Evolutionary conservation across 2,329 filamentous ascomycete species (phyloP).

Genomic region (Xylaria sp.): DNA sequence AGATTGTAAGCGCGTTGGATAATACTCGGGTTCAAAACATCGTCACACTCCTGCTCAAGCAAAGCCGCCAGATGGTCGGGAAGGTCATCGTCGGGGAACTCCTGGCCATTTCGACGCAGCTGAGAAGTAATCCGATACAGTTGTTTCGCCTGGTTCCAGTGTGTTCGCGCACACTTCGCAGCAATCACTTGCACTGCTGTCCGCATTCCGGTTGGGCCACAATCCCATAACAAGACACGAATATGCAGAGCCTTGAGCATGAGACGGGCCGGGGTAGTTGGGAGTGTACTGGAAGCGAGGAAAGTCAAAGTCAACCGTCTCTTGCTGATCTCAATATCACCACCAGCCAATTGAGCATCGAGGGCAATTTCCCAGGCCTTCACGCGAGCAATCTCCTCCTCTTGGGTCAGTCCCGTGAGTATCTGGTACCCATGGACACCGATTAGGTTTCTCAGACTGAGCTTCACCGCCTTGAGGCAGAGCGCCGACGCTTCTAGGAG

Average conservation of each 20-base stretch:
- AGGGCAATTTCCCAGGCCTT: conserved; percentile 92
- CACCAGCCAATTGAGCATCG: conserved; percentile 86
- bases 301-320: conserved; percentile 80
- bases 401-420: conserved; percentile 72
- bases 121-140: conserved; percentile 49
- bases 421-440: conserved; percentile 72
- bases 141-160: conserved; percentile 76
- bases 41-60: conserved; percentile 73
- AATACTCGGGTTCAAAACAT: conserved; percentile 71
- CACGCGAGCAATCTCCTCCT: conserved; percentile 78
- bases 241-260: conserved; percentile 93
- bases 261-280: conserved; percentile 72
- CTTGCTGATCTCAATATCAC: conserved; percentile 83
- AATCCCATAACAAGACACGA: conserved; percentile 79
- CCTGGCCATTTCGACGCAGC: conserved; percentile 36
- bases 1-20: conserved; percentile 84
- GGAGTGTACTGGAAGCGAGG: conserved; percentile 80
- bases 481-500: conserved; percentile 79
- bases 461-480: conserved; percentile 72
- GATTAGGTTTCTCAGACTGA: conserved; percentile 71
- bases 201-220: conserved; percentile 60
- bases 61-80: conserved; percentile 72
- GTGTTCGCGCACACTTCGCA: conserved; percentile 64
- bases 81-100: conserved; percentile 58
- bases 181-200: conserved; percentile 62